phyloP scores from a whole-genome alignment of 306 rosid species.

The Neltuma alba region DNA sequence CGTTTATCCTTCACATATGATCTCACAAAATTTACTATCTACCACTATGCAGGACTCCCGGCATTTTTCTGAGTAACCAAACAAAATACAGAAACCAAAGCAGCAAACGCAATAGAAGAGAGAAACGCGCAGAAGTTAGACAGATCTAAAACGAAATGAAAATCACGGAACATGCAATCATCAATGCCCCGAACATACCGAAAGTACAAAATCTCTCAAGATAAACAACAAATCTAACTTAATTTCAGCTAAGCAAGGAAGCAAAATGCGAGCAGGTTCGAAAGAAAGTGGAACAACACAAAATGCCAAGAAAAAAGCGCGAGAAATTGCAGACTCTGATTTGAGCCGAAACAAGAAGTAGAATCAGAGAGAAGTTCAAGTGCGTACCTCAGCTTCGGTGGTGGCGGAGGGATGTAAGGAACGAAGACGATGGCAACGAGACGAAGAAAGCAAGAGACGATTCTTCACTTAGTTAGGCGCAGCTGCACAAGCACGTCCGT shows the following conservation, averaged over 20 bases:
- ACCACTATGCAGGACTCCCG: neutral
- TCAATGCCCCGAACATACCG: neutral
- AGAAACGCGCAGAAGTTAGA: neutral
- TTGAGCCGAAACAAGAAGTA: neutral
- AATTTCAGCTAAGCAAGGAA: neutral
- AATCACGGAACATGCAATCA: neutral
- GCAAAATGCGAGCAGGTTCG: neutral
- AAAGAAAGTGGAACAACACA: neutral
- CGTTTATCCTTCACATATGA: neutral
- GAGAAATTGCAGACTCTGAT: neutral
- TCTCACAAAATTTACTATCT: neutral
- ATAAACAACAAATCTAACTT: conserved; percentile 37
- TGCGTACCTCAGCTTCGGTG: neutral
- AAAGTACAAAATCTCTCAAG: neutral
- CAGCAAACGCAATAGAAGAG: neutral
- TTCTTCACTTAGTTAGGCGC: neutral
- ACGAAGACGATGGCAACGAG: neutral
- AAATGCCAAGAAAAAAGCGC: neutral
- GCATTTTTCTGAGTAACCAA: conserved; percentile 10
- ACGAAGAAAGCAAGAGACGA: neutral
- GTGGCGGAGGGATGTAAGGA: neutral
- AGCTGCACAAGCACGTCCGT: no score
- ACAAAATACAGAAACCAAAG: neutral
- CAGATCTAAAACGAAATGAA: conserved; percentile 13
- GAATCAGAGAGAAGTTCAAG: neutral